phyloP scores from a whole-genome alignment of 805 yeast species.

The Metschnikowia proteae region DNA sequence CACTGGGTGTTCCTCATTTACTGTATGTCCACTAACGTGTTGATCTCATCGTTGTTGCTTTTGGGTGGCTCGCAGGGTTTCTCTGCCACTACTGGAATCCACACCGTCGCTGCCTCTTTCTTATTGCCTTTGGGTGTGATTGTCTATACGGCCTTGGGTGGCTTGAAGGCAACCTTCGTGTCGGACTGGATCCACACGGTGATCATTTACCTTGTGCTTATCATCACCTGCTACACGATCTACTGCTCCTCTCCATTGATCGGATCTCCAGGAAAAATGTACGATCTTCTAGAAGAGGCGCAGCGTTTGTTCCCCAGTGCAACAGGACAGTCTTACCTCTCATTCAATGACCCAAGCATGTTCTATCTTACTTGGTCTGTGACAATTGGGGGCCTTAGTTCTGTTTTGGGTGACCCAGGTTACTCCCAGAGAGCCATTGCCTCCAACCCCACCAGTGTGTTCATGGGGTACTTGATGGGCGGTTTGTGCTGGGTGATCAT shows the following conservation, averaged over 20 bases:
- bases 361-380: conserved; percentile 16
- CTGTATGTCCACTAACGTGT: conserved; percentile 13
- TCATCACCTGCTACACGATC: conserved; percentile 30
- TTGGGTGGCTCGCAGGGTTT: conserved; percentile 10
- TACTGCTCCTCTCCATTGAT: conserved; percentile 35
- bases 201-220: conserved; percentile 38
- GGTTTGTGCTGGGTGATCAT: conserved; percentile 44
- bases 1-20: conserved; percentile 14
- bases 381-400: conserved; percentile 12
- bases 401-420: conserved; percentile 23
- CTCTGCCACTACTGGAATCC: conserved; percentile 12
- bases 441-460: conserved; percentile 37
- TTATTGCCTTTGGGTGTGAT: conserved; percentile 58
- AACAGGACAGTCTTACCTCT: conserved; percentile 8
- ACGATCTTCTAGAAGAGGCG: conserved; percentile 37
- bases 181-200: conserved; percentile 71
- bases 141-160: conserved; percentile 74
- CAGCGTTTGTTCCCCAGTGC: conserved; percentile 3
- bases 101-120: conserved; percentile 37
- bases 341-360: conserved; percentile 16
- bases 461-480: conserved; percentile 46
- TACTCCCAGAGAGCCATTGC: conserved; percentile 42
- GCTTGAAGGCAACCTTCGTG: conserved; percentile 75
- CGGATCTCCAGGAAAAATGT: conserved; percentile 44
- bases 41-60: conserved; percentile 13